These are phyloP conservation scores for Diaporthe citri DNA, from an alignment of 2,329 filamentous ascomycete species.

Conservation along the genomic window DNA sequence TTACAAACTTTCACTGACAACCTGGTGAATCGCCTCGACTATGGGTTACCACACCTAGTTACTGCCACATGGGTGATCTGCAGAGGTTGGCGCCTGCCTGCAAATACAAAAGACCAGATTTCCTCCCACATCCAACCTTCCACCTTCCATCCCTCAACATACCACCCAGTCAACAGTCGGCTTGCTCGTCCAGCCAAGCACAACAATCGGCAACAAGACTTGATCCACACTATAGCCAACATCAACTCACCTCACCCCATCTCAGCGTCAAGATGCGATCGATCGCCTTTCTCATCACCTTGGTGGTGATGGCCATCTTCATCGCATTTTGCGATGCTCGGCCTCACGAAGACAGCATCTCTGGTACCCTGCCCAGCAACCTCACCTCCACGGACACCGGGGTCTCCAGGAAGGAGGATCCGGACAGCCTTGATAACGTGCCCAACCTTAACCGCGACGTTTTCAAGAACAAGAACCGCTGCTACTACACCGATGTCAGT, in stretches of 20 bases:
- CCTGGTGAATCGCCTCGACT: background rate
- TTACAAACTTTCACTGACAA: background rate
- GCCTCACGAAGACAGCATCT: background rate
- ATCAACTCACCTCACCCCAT: background rate
- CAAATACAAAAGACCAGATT: background rate
- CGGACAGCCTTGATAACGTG: background rate
- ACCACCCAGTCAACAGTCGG: background rate
- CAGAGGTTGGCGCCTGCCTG: background rate
- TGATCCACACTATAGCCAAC: background rate
- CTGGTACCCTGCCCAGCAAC: background rate
- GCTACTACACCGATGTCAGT: background rate
- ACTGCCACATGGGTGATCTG: background rate
- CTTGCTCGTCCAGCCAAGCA: background rate
- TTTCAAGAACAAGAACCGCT: background rate
- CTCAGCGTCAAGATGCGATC: background rate
- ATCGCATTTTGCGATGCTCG: background rate
- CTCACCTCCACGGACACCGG: background rate
- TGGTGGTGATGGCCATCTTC: slow-evolving; percentile 1
- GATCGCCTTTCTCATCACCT: background rate
- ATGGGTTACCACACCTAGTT: background rate
- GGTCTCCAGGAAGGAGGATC: background rate
- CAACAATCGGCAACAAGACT: too few relatives aligned
- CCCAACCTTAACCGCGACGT: background rate
- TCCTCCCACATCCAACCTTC: background rate
- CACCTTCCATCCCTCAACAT: background rate